Evolutionary conservation across 108 stramenopile species (phyloP), one percentile per base, ranked within the genome.

Genomic region (Skeletonema tropicum): DNA sequence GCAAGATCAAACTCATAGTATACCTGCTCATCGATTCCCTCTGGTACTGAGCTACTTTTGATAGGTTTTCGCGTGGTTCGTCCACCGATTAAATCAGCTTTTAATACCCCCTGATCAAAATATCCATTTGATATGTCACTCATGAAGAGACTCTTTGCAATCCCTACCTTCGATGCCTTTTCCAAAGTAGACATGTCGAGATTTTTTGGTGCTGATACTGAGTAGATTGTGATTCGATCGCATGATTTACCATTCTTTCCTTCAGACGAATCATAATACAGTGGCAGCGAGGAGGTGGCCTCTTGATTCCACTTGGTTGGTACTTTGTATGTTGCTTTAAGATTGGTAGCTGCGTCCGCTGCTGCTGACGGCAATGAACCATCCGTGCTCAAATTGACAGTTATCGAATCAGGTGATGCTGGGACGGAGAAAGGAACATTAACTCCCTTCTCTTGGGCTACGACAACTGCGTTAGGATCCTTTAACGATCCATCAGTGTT

Each of bases 1-100:
- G 90, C 93, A 79, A 91, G 68, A 65, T 94, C 93, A 63, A 90
- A 94, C 61, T 94, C 93, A 65, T 88, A 93, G 62, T 86, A 94
- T 33, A 67, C 68, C 58, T 86, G 80, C 13, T 64, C 76, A 17
- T 87, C 87, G 30, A 65, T 49, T 26, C 77, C 60, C 13, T 36
- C 73, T 29, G 57, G 55, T 25, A 66, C 79, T 17, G 42, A 33
- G 14, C 30, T 36, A 33, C 63, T 69, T 17, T 68, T 25, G 21
- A 77, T 73, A 8, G 74, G 72, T 79, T 83, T 79, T 38, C 73
- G 61, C 14, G 68, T 17, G 23, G 74, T 84, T 58, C 85, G 70
- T 12, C 93, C 93, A 26, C 83, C 75, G 45, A 94, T 77, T 36
- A 94, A 70, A 74, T 94, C 93, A 6, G 90, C 90, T 62, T 76